These are phyloP conservation scores for Blastomyces percursus DNA, from an alignment of 2,329 filamentous ascomycete species.

Conservation along the genomic window DNA sequence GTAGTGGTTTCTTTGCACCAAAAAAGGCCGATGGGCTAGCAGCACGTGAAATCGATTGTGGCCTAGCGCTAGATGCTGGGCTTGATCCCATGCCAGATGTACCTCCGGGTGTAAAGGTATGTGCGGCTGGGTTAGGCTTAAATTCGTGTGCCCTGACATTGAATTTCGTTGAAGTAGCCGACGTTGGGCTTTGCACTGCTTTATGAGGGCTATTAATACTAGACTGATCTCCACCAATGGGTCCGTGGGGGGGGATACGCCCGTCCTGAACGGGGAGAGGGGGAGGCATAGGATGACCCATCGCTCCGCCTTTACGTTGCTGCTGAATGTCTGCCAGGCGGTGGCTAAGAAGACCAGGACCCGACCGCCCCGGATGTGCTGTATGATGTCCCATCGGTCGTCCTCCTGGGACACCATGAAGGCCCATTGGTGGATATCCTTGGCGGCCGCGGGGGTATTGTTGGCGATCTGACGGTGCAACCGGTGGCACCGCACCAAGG, in stretches of 20 bases:
- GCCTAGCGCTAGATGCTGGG: slow-evolving; percentile 52
- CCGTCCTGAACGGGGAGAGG: slow-evolving; percentile 53
- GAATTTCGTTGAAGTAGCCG: slow-evolving; percentile 44
- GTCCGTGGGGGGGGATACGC: slow-evolving; percentile 63
- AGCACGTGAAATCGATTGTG: slow-evolving; percentile 36
- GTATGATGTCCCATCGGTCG: slow-evolving; percentile 34
- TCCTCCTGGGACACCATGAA: slow-evolving; percentile 33
- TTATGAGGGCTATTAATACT: slow-evolving; percentile 33
- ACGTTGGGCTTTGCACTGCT: slow-evolving; percentile 43
- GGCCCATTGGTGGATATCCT: slow-evolving; percentile 37
- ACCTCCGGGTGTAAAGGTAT: slow-evolving; percentile 62
- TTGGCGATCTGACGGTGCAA: slow-evolving; percentile 36
- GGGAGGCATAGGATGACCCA: slow-evolving; percentile 37
- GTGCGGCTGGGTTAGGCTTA: slow-evolving; percentile 70
- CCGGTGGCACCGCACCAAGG: slow-evolving; percentile 25
- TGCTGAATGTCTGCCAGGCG: slow-evolving; percentile 43
- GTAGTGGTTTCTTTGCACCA: slow-evolving; percentile 60
- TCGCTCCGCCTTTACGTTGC: slow-evolving; percentile 38
- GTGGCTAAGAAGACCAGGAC: slow-evolving; percentile 39
- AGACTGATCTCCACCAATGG: slow-evolving; percentile 43
- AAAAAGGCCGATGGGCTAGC: slow-evolving; percentile 46
- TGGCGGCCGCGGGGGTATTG: slow-evolving; percentile 38
- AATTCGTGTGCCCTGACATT: slow-evolving; percentile 63
- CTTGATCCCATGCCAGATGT: slow-evolving; percentile 57
- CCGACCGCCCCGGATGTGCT: slow-evolving; percentile 31